These are phyloP conservation scores for Sarocladiaceae sp. DNA, from an alignment of 2,329 filamentous ascomycete species.

Conservation along the genomic window DNA sequence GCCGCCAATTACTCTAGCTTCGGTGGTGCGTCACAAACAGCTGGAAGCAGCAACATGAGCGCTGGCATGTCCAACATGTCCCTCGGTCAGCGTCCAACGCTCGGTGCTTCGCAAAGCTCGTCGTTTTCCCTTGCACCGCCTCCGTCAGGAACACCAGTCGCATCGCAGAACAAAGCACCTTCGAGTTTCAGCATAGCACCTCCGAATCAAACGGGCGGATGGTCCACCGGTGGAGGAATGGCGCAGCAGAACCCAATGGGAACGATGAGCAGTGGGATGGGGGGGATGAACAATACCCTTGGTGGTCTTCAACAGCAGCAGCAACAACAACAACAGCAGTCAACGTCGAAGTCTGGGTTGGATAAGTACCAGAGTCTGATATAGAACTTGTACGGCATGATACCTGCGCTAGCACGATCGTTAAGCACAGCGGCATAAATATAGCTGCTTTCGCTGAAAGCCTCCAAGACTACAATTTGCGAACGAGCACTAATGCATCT, in stretches of 20 bases:
- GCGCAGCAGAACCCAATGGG: constrained; percentile 11
- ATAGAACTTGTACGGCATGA: too few species aligned
- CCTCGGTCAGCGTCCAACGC: constrained; percentile 37
- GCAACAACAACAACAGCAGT: constrained; percentile 23
- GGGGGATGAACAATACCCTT: constrained; percentile 17
- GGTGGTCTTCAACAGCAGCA: constrained; percentile 19
- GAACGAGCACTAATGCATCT: too few species aligned
- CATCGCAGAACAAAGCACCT: constrained; percentile 9
- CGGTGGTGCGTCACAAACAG: constrained; percentile 20
- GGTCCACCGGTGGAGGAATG: constrained; percentile 18
- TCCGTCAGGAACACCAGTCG: constrained; percentile 34
- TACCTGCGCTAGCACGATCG: too few species aligned
- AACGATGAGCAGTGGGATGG: constrained; percentile 20
- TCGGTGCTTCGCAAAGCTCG: constrained; percentile 29
- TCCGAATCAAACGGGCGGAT: constrained; percentile 28
- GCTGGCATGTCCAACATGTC: constrained; percentile 45
- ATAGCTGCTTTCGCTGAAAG: too few species aligned
- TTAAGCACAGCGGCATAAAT: constrained; percentile 2
- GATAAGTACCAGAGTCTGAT: constrained; percentile 67
- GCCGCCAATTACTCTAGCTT: constrained; percentile 24
- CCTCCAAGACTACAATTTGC: too few species aligned
- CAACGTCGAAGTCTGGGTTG: constrained; percentile 47
- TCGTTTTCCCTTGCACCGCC: constrained; percentile 54
- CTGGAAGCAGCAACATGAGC: constrained; percentile 31
- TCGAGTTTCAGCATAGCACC: constrained; percentile 43